Conservation (phyloP, 352 stramenopile genomes). For the Elongisporangium senticosum region DNA sequence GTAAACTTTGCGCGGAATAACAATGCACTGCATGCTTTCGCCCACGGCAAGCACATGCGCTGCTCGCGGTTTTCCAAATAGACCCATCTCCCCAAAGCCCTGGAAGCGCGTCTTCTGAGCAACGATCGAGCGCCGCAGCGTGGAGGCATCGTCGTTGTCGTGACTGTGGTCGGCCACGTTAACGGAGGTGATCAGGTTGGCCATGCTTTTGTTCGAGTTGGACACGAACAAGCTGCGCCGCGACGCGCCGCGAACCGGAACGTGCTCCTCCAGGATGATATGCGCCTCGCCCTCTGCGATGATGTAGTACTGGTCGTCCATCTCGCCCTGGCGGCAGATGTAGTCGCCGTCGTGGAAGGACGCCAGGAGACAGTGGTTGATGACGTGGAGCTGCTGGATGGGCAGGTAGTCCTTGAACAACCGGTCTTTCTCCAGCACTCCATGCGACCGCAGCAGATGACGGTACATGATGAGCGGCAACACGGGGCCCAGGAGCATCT, state of each 20-base stretch:
- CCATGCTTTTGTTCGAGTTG: not conserved
- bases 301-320: constrained; percentile 62
- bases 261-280: constrained; percentile 39
- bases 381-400: constrained; percentile 31
- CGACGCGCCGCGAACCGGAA: not conserved
- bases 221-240: constrained; percentile 2
- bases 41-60: constrained; percentile 41
- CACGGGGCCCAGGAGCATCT: constrained; percentile 35
- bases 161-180: constrained; percentile 1
- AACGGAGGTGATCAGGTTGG: not conserved
- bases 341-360: constrained; percentile 33
- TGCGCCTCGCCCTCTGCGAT: constrained; percentile 54
- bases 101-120: constrained; percentile 57
- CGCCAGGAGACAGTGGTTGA: constrained; percentile 44
- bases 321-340: constrained; percentile 55
- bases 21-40: constrained; percentile 25
- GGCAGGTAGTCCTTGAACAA: constrained; percentile 51
- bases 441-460: constrained; percentile 40
- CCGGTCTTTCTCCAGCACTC: constrained; percentile 54
- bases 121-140: constrained; percentile 23
- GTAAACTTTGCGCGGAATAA: constrained; percentile 45
- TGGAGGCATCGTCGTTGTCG: constrained; percentile 4
- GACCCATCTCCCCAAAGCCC: constrained; percentile 77
- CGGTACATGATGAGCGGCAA: constrained; percentile 58
- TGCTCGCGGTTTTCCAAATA: constrained; percentile 51